phyloP scores from a whole-genome alignment of 1,284 basidiomycete species.

The Leccinum pachyderme region DNA sequence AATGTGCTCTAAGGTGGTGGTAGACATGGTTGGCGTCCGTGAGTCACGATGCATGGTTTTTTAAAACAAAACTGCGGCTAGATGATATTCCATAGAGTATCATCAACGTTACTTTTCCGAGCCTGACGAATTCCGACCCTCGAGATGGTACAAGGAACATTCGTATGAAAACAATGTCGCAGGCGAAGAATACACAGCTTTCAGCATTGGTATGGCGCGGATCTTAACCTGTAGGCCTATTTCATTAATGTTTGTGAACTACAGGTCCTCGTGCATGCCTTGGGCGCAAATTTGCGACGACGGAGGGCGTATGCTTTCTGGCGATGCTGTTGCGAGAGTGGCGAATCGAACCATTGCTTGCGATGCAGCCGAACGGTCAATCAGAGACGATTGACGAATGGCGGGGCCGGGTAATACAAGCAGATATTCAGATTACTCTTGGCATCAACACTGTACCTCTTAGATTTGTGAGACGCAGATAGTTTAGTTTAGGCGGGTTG shows the following conservation, averaged over 20 bases:
- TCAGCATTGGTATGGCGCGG: conserved; percentile 41
- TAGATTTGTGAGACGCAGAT: conserved; percentile 36
- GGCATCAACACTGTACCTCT: conserved; percentile 42
- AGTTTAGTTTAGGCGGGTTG: too few species aligned
- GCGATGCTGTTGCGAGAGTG: conserved; percentile 50
- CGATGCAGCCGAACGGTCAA: conserved; percentile 8
- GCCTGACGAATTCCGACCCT: conserved; percentile 38
- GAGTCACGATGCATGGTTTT: conserved; percentile 24
- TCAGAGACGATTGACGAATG: conserved; percentile 44
- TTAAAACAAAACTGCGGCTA: not conserved
- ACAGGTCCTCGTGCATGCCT: conserved; percentile 52
- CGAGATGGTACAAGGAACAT: conserved; percentile 38
- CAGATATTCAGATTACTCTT: conserved; percentile 39
- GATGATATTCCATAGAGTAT: conserved; percentile 26
- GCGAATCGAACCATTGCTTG: conserved; percentile 44
- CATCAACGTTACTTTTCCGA: conserved; percentile 40
- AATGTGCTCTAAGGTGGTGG: conserved; percentile 30
- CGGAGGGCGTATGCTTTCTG: conserved; percentile 52
- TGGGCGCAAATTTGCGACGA: conserved; percentile 53
- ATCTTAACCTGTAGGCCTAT: not conserved
- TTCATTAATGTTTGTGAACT: not conserved
- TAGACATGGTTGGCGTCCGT: conserved; percentile 55
- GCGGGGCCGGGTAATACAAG: conserved; percentile 43
- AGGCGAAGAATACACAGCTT: conserved; percentile 41
- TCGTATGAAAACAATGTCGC: conserved; percentile 7